These are phyloP conservation scores for Lolium multiflorum DNA, from an alignment of 176 grass and related monocot species.

Conservation along the genomic window DNA sequence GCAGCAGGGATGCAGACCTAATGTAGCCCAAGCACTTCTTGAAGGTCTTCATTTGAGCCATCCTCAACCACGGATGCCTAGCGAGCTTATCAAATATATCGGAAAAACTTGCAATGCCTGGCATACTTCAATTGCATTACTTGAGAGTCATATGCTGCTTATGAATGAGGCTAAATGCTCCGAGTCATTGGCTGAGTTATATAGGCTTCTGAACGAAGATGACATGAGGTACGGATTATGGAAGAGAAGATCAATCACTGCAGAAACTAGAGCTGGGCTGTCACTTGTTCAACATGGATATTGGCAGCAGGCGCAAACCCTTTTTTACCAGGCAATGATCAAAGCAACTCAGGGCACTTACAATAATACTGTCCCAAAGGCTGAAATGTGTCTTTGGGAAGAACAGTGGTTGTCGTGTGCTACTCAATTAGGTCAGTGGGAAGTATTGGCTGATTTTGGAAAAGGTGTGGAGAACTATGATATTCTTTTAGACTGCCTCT, in stretches of 20 bases:
- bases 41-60: slow-evolving; percentile 99
- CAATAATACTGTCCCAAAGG: slow-evolving; percentile 92
- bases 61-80: slow-evolving; percentile 98
- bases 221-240: slow-evolving; percentile 99
- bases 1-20: slow-evolving; percentile 93
- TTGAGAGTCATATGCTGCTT: slow-evolving; percentile 91
- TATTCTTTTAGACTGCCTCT: slow-evolving; percentile 90
- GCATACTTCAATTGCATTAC: slow-evolving; percentile 82
- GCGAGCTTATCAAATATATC: slow-evolving; percentile 99
- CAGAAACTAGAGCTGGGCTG: slow-evolving; percentile 95
- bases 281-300: slow-evolving; percentile 98
- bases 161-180: slow-evolving; percentile 95
- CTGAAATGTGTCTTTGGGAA: slow-evolving; percentile 99
- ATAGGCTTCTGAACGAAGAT: slow-evolving; percentile 96
- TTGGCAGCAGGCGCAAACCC: slow-evolving; percentile 88
- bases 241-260: slow-evolving; percentile 97
- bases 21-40: slow-evolving; percentile 95
- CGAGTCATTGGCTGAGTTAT: slow-evolving; percentile 91
- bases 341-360: slow-evolving; percentile 99
- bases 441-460: slow-evolving; percentile 96
- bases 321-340: slow-evolving; percentile 99
- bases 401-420: slow-evolving; percentile 96
- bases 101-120: slow-evolving; percentile 98
- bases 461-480: slow-evolving; percentile 98
- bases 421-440: slow-evolving; percentile 94